Evolutionary conservation across 345 rosid species (phyloP).

Genomic region (Rhodomyrtus tomentosa): DNA sequence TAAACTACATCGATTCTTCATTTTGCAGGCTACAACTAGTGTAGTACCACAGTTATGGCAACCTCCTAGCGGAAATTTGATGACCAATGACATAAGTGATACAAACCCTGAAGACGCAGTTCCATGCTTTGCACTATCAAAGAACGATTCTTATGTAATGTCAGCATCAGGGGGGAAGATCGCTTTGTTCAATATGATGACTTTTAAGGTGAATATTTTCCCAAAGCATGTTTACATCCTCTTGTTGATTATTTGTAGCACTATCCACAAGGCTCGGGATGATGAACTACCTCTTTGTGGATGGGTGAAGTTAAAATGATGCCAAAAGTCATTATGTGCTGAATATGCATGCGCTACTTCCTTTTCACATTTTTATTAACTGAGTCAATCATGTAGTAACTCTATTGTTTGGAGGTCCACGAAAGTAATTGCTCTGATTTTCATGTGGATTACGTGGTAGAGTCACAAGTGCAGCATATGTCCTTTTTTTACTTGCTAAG

Average conservation of each 20-base stretch:
- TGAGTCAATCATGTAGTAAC: neutral
- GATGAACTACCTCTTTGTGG: neutral
- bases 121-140: constrained; percentile 83
- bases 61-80: constrained; percentile 65
- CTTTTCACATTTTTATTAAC: neutral
- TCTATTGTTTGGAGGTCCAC: neutral
- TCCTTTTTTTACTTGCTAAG: neutral
- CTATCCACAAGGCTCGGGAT: neutral
- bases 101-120: constrained; percentile 73
- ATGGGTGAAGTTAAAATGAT: neutral
- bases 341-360: neutral
- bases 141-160: constrained; percentile 89
- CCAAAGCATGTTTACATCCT: neutral
- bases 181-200: constrained; percentile 77
- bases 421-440: neutral
- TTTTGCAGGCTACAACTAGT: constrained; percentile 54
- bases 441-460: neutral
- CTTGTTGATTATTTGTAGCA: neutral
- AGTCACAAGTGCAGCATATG: neutral
- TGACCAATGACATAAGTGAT: constrained; percentile 67
- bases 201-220: constrained; percentile 51
- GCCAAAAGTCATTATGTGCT: neutral
- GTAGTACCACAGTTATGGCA: constrained; percentile 69
- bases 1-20: neutral
- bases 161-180: constrained; percentile 87